These are phyloP conservation scores for Tuber umbilicatum DNA, from an alignment of 495 filamentous ascomycete genomes.

Conservation along the genomic window DNA sequence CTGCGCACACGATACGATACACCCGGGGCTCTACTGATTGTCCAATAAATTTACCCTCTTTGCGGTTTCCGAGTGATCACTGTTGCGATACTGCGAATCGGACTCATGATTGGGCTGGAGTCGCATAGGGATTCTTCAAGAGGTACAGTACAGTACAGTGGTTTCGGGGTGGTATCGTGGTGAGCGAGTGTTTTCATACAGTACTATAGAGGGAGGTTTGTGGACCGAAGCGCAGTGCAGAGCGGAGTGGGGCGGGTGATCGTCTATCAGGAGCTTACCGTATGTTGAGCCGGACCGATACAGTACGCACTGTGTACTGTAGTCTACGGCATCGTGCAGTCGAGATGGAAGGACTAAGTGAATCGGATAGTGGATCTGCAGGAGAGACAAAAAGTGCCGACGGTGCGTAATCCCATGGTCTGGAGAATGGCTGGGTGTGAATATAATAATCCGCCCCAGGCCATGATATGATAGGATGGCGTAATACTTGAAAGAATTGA, in stretches of 20 bases:
- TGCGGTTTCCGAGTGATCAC: neutral
- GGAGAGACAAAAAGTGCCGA: neutral
- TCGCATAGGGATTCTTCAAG: neutral
- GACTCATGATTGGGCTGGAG: neutral
- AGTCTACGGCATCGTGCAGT: too few species aligned
- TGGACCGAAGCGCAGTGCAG: neutral
- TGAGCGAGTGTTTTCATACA: neutral
- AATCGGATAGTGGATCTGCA: neutral
- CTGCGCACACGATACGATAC: neutral
- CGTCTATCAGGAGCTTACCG: neutral
- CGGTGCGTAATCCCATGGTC: neutral
- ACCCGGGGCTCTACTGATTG: neutral
- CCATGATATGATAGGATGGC: neutral
- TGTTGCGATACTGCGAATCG: neutral
- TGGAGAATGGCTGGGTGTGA: neutral
- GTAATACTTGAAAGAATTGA: neutral
- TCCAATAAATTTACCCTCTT: neutral
- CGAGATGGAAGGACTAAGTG: too few species aligned
- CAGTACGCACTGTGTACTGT: too few species aligned
- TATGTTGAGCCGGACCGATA: neutral
- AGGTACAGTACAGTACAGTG: too few species aligned
- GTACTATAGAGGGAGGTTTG: neutral
- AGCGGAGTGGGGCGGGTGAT: neutral
- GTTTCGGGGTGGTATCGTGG: neutral
- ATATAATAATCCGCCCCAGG: neutral